Percentiles rank a stretch among this genome's conserved stretches.
These are phyloP conservation scores for Apiospora arundinis DNA, from an alignment of 2,329 filamentous ascomycete genomes.

Conservation along the genomic window DNA sequence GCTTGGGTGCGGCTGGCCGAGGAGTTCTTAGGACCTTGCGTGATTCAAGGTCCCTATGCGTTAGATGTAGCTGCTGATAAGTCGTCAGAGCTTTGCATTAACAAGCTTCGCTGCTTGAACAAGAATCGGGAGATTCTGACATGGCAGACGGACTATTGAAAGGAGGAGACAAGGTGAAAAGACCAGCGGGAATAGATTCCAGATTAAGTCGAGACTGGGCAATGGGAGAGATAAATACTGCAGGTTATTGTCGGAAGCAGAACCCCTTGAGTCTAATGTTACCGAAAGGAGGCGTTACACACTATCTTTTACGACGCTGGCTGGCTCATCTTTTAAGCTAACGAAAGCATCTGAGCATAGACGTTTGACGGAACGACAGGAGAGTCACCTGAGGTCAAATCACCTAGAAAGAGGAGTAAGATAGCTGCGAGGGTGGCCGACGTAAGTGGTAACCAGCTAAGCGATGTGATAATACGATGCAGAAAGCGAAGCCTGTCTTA, in stretches of 20 bases:
- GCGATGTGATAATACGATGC: background rate
- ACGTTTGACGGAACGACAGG: background rate
- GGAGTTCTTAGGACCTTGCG: background rate
- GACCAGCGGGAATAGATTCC: background rate
- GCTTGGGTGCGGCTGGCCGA: background rate
- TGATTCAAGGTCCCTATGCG: background rate
- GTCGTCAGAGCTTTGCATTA: background rate
- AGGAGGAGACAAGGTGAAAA: background rate
- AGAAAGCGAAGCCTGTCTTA: background rate
- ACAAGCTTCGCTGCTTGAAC: background rate
- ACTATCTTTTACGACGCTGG: background rate
- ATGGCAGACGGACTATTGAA: background rate
- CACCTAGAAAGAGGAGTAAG: background rate
- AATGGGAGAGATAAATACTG: background rate
- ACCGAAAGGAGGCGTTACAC: background rate
- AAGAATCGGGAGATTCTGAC: background rate
- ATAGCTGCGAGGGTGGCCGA: background rate
- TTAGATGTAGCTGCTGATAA: background rate
- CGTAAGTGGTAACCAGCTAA: background rate
- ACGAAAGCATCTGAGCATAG: constrained; percentile 1
- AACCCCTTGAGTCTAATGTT: background rate
- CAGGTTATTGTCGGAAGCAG: background rate
- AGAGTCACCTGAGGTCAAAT: background rate
- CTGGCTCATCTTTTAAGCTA: background rate
- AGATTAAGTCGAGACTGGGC: background rate